Percentiles rank a stretch among this genome's conserved stretches.
Evolutionary conservation across 108 stramenopile species (phyloP).

Genomic region (Nannochloropsis gaditana): DNA sequence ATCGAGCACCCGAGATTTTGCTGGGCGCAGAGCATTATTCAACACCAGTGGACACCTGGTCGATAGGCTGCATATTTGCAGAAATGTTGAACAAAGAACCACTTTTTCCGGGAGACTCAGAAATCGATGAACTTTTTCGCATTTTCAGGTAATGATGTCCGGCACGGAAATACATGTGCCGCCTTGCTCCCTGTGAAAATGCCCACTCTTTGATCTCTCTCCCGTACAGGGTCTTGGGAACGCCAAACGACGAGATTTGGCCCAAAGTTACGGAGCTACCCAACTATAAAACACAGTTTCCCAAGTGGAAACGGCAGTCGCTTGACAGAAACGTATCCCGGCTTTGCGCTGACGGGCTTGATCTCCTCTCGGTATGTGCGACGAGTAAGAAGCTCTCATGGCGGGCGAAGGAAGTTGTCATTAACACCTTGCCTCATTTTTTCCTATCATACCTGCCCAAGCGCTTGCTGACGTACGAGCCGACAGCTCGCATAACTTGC

Average conservation of each 20-base stretch:
- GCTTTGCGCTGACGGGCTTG: not conserved
- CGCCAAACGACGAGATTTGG: constrained; percentile 1
- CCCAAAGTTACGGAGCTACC: constrained; percentile 15
- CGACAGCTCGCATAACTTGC: not conserved
- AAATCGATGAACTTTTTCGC: constrained; percentile 95
- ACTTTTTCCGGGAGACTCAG: constrained; percentile 93
- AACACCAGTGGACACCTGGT: constrained; percentile 90
- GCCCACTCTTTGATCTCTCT: not conserved
- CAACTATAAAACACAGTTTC: constrained; percentile 18
- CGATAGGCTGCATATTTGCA: constrained; percentile 89
- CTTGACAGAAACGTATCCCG: constrained; percentile 1
- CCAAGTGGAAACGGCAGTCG: constrained; percentile 19
- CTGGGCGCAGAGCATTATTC: constrained; percentile 82
- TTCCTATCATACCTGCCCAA: not conserved
- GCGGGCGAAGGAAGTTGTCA: too few species aligned
- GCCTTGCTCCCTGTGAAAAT: too few species aligned
- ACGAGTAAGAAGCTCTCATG: not conserved
- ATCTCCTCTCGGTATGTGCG: not conserved
- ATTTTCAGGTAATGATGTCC: constrained; percentile 46
- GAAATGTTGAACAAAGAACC: constrained; percentile 95
- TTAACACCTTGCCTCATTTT: too few species aligned
- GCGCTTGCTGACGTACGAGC: constrained; percentile 12
- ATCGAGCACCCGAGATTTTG: constrained; percentile 92
- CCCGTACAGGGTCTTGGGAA: not conserved
- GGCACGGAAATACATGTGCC: too few species aligned